Conservation (phyloP, 73 alveolate species). For the Paraurostyla sp. region DNA sequence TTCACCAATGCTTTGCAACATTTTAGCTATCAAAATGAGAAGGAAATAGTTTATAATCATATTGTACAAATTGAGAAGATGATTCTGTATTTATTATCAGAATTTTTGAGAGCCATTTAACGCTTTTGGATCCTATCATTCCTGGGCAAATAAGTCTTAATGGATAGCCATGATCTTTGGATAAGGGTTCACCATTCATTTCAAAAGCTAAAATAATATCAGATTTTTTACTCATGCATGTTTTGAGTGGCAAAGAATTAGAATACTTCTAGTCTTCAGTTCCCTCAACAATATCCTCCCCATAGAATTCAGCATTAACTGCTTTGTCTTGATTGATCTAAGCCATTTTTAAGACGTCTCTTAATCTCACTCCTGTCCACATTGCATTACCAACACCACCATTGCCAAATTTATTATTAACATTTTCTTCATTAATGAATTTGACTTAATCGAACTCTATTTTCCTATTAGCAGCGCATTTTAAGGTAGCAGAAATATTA, state of each 20-base stretch:
- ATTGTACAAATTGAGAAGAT: slow-evolving; percentile 26
- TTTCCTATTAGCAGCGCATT: slow-evolving; percentile 85
- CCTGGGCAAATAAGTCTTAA: slow-evolving; percentile 82
- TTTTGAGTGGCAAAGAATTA: not conserved
- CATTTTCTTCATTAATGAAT: not conserved
- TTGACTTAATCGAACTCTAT: slow-evolving; percentile 64
- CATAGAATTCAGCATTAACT: slow-evolving; percentile 37
- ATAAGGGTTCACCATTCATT: slow-evolving; percentile 84
- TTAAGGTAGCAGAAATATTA: slow-evolving; percentile 74
- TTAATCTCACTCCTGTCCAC: slow-evolving; percentile 70
- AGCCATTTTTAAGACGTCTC: slow-evolving; percentile 56
- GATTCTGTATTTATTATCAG: slow-evolving; percentile 46
- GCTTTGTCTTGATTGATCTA: slow-evolving; percentile 4
- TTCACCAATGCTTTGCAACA: slow-evolving; percentile 3
- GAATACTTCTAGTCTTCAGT: slow-evolving; percentile 1
- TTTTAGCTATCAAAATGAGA: not conserved
- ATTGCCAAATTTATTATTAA: slow-evolving; percentile 71
- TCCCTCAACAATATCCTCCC: slow-evolving; percentile 30
- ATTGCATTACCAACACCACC: slow-evolving; percentile 84
- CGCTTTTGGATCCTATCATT: slow-evolving; percentile 69
- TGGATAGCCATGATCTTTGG: slow-evolving; percentile 85
- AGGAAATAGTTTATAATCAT: slow-evolving; percentile 68
- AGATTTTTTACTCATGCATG: not conserved
- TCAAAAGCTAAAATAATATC: slow-evolving; percentile 82
- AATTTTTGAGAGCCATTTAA: slow-evolving; percentile 73